Conservation (phyloP, 306 rosid genomes). For the Luffa acutangula region DNA sequence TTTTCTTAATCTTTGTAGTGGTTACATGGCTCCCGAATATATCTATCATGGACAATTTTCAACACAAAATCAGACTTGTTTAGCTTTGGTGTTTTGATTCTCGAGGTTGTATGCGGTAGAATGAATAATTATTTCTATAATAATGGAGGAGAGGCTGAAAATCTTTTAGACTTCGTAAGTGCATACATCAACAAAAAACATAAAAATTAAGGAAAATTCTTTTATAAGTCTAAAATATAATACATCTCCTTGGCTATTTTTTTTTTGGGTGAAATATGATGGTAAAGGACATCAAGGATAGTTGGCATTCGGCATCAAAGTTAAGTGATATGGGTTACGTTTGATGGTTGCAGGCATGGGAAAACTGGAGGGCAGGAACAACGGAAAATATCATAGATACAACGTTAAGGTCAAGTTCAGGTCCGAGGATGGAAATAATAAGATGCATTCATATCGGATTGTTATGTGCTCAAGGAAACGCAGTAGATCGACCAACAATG, state of each 20-base stretch:
- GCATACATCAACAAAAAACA: background rate
- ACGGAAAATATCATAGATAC: background rate
- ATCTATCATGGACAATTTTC: background rate
- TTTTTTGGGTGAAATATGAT: too few species aligned
- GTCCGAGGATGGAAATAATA: background rate
- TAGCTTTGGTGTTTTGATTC: background rate
- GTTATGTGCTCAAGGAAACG: conserved; percentile 29
- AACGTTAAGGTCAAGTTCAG: background rate
- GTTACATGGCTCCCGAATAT: background rate
- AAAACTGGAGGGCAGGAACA: conserved; percentile 7
- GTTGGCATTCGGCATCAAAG: background rate
- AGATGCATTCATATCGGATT: conserved; percentile 20
- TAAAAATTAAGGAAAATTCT: background rate
- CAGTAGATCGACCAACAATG: conserved; percentile 18
- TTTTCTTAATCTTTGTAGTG: background rate
- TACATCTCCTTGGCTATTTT: too few species aligned
- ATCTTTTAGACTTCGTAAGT: background rate
- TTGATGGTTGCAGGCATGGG: conserved; percentile 12
- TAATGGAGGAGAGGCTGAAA: background rate
- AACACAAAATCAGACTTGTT: background rate
- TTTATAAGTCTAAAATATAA: too few species aligned
- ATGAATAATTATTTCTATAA: background rate
- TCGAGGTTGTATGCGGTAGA: background rate
- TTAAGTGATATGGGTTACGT: background rate
- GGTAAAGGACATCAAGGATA: too few species aligned